phyloP scores from a whole-genome alignment of 306 rosid genomes.

The Fagus crenata region DNA sequence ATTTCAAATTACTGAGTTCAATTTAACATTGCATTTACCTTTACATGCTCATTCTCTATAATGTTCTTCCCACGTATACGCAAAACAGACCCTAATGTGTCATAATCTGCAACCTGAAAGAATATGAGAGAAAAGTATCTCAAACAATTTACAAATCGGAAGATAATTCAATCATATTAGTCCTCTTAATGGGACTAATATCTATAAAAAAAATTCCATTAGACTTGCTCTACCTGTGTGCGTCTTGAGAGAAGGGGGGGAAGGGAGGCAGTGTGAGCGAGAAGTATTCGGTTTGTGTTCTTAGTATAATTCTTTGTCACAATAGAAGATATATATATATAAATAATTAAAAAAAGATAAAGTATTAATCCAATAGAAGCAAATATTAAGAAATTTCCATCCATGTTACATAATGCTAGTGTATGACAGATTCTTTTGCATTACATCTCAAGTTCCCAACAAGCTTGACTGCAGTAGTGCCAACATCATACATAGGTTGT shows the following conservation, averaged over 20 bases:
- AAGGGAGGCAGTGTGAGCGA: neutral
- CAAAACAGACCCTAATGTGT: constrained; percentile 72
- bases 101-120: constrained; percentile 85
- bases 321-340: neutral
- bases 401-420: neutral
- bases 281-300: neutral
- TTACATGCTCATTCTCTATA: constrained; percentile 82
- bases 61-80: constrained; percentile 90
- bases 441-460: too few species aligned
- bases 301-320: neutral
- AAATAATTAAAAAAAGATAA: neutral
- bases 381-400: neutral
- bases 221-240: neutral
- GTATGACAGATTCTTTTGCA: too few species aligned
- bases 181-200: neutral
- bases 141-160: neutral
- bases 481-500: too few species aligned
- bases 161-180: neutral
- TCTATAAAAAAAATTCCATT: neutral
- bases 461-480: too few species aligned
- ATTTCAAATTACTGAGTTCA: neutral
- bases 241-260: neutral
- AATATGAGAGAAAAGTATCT: constrained; percentile 14
- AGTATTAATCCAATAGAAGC: neutral
- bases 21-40: constrained; percentile 49